These are phyloP conservation scores for Stemphylium beticola DNA, from an alignment of 2,329 filamentous ascomycete genomes.

Conservation along the genomic window DNA sequence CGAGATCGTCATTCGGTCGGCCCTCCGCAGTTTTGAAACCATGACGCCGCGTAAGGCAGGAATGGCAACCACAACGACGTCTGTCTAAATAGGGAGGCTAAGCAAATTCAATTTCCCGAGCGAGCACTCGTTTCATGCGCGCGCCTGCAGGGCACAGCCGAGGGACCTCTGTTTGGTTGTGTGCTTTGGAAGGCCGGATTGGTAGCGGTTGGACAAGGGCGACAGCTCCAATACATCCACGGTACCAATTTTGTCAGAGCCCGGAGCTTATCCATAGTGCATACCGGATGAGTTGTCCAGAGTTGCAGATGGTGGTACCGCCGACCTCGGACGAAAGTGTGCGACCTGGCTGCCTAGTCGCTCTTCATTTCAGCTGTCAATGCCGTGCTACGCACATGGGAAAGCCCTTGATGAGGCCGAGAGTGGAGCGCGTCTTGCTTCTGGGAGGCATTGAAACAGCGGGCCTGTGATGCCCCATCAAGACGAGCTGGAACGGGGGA, in stretches of 20 bases:
- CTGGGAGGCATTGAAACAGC: conserved; percentile 32
- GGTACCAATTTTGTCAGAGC: too few relatives aligned
- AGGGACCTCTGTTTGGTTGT: too few relatives aligned
- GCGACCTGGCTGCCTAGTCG: too few relatives aligned
- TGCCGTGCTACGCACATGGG: conserved; percentile 19
- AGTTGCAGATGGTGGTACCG: too few relatives aligned
- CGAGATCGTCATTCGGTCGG: conserved; percentile 13
- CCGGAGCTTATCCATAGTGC: too few relatives aligned
- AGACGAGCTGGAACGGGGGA: conserved; percentile 16
- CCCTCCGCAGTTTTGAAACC: conserved; percentile 21
- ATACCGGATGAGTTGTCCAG: too few relatives aligned
- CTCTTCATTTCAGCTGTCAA: conserved; percentile 16
- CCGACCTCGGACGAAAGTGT: too few relatives aligned
- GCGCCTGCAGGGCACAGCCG: neutral
- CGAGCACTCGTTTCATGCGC: neutral
- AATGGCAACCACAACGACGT: neutral
- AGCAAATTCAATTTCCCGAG: neutral
- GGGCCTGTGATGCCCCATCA: conserved; percentile 15
- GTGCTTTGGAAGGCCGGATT: too few relatives aligned
- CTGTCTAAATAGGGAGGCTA: neutral
- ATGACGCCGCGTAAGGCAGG: conserved; percentile 8
- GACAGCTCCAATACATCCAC: too few relatives aligned
- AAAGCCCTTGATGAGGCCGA: conserved; percentile 12
- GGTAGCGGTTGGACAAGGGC: too few relatives aligned
- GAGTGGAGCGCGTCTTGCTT: conserved; percentile 13